Conservation (phyloP, 257 asterid genomes). For the Rubia yunnanensis region DNA sequence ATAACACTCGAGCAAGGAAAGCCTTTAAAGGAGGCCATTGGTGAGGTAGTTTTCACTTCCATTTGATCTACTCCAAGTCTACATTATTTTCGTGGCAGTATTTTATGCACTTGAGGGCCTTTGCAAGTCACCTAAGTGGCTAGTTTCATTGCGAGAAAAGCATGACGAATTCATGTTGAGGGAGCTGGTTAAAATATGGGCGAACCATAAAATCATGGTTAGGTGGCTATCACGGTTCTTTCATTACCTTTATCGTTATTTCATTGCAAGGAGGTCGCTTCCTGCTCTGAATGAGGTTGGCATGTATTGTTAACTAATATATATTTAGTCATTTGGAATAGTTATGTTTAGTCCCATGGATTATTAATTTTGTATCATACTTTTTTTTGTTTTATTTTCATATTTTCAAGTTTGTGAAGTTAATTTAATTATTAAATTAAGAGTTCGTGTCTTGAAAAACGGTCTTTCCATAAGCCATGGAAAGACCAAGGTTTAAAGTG, state of each 20-base stretch:
- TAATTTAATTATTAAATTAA: no score
- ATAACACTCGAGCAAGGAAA: slow-evolving; percentile 97
- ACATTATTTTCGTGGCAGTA: slow-evolving; percentile 6
- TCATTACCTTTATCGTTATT: slow-evolving; percentile 88
- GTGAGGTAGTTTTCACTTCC: slow-evolving; percentile 53
- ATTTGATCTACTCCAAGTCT: no score
- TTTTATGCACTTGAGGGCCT: slow-evolving; percentile 11
- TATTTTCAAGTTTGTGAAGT: no score
- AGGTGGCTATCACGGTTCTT: slow-evolving; percentile 97
- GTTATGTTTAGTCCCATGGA: no score
- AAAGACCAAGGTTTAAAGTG: no score
- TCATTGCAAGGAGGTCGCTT: slow-evolving; percentile 93
- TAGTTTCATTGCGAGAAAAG: slow-evolving; percentile 66
- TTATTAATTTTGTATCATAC: no score
- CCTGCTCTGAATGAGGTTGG: slow-evolving; percentile 92
- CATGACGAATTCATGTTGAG: slow-evolving; percentile 94
- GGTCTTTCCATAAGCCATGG: no score
- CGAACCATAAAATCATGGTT: slow-evolving; percentile 92
- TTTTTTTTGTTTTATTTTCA: no score
- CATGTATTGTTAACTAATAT: no score
- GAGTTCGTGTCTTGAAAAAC: no score
- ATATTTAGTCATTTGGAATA: no score
- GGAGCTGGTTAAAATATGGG: slow-evolving; percentile 93
- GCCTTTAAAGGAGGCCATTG: slow-evolving; percentile 91
- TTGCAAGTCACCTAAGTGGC: slow-evolving; percentile 83